Base-by-base conservation (phyloP, 2,329 filamentous ascomycete genomes). In the Aspergillus chevalieri region DNA sequence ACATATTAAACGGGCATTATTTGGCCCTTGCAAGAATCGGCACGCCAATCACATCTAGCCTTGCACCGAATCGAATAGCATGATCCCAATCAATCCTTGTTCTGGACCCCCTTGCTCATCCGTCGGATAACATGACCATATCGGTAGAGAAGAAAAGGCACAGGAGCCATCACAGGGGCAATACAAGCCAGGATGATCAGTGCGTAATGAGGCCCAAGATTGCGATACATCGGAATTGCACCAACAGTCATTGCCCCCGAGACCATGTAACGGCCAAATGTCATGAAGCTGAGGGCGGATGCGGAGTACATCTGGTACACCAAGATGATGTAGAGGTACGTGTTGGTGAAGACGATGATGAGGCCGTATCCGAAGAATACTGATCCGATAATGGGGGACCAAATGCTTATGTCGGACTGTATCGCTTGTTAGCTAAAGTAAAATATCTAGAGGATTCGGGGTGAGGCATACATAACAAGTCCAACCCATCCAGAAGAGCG, bases 401-500 rank as follows among this genome's bases (percentile, higher is more conserved):
- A 81, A 52, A 75, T 72, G 4, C 69, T 73, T 21, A 79, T 73
- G 3, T 46, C 60, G 0, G 62, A 45, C 41, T 57, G 68, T 66
- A 12, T n/a, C 19, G 15, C 17, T n/a, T 34, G 17, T 45, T 45
- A 36, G 43, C 15, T 19, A 21, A 17, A 10, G 10, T 26, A 10
- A 30, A 30, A 44, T 17, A n/a, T 43, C 24, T 34, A 10, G n/a
- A 34, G 14, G 9, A 17, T 39, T 41, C 3, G 41, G 3, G n/a
- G 2, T 8, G 24, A n/a, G n/a, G 26, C 17, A 6, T 48, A 59
- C 58, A 43, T 54, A 51, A 19, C 49, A 47, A 0, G 75, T 79
- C 79, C 78, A 82, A 1, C 72, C 79, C 64, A 82, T 78, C 78
- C 78, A 82, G 58, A 82, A 81, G 6, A 82, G 64, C 2, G 67